Conservation (phyloP, 208 protist species). For the Trypanosoma rangeli region DNA sequence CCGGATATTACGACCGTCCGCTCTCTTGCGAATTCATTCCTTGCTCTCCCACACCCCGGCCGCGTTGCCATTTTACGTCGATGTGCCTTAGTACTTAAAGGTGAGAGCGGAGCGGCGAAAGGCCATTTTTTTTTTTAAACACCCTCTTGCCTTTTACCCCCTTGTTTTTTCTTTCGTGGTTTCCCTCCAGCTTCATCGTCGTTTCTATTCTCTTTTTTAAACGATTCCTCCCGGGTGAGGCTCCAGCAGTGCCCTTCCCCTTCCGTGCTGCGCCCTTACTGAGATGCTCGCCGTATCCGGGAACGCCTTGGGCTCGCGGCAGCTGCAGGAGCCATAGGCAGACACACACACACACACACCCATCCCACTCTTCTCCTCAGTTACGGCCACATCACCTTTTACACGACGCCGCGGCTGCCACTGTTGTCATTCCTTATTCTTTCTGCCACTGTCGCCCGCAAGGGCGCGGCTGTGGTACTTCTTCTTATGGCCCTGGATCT, state of each 20-base stretch:
- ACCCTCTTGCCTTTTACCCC: no score
- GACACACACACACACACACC: not conserved
- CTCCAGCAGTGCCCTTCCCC: not conserved
- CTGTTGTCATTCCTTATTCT: constrained; percentile 18
- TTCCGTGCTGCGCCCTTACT: not conserved
- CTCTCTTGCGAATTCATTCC: not conserved
- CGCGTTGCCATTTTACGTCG: not conserved
- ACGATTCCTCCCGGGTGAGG: not conserved
- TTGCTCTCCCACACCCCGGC: not conserved
- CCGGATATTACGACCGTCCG: not conserved
- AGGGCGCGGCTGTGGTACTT: constrained; percentile 75
- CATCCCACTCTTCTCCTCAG: not conserved
- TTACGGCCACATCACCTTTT: not conserved
- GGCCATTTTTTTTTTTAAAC: not conserved
- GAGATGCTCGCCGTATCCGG: no score
- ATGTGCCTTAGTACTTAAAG: not conserved
- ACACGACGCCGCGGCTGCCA: not conserved
- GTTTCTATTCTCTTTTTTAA: constrained; percentile 4
- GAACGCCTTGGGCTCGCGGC: no score
- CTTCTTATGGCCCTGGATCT: constrained; percentile 82
- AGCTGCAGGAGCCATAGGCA: no score
- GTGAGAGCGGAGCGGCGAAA: not conserved
- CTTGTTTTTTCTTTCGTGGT: no score
- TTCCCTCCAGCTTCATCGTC: not conserved
- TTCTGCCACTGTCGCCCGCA: constrained; percentile 5